Conservation (phyloP, 2,329 filamentous ascomycete species). For the Cladobotryum mycophilum region DNA sequence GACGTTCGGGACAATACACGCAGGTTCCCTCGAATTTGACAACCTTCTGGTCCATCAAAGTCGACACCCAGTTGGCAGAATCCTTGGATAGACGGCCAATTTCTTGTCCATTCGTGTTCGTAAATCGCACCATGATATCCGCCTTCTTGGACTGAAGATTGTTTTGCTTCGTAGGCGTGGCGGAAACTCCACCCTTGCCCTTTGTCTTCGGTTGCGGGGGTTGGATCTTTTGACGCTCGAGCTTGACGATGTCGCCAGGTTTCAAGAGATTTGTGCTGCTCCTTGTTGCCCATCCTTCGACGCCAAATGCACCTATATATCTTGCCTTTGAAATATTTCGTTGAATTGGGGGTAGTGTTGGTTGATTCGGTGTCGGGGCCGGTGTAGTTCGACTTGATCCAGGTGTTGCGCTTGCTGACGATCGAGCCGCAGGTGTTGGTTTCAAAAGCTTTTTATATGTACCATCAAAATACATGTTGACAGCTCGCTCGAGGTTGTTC, state of each 20-base stretch:
- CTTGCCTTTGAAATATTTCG: constrained; percentile 39
- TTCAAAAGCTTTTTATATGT: constrained; percentile 52
- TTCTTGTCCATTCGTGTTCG: constrained; percentile 70
- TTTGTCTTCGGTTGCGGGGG: constrained; percentile 42
- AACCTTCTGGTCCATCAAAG: constrained; percentile 81
- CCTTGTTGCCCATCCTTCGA: constrained; percentile 83
- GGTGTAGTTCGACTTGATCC: constrained; percentile 10
- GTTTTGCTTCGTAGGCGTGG: constrained; percentile 30
- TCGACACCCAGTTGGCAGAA: constrained; percentile 83
- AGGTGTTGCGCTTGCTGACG: constrained; percentile 4
- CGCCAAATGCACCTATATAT: constrained; percentile 89
- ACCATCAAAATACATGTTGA: constrained; percentile 66
- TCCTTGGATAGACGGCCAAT: constrained; percentile 84
- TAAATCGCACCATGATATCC: constrained; percentile 90
- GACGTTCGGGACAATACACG: constrained; percentile 78
- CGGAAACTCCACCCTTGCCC: constrained; percentile 32
- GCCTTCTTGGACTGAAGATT: constrained; percentile 57
- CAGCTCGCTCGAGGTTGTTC: constrained; percentile 53
- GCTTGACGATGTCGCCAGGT: constrained; percentile 75
- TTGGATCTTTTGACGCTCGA: constrained; percentile 78
- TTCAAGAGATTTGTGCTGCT: constrained; percentile 71
- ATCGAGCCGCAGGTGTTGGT: constrained; percentile 15
- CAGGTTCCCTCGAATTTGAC: constrained; percentile 83
- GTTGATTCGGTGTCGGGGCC: constrained; percentile 4
- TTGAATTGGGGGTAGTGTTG: constrained; percentile 10